phyloP scores from a whole-genome alignment of 1,284 basidiomycete species.

The Cryptococcus sp. region DNA sequence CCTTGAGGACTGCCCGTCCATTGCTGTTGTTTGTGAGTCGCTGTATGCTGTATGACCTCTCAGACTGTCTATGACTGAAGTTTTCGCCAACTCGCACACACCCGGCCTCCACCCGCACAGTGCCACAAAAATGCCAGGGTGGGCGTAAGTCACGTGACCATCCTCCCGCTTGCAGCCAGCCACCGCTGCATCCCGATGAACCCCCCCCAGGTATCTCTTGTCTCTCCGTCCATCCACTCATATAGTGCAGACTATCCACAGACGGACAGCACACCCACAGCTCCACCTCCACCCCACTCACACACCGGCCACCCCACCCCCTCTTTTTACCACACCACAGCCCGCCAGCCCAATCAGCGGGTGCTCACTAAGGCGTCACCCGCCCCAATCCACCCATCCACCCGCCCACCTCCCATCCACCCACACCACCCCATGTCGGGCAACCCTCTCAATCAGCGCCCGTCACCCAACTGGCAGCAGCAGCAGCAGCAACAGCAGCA shows the following conservation, averaged over 20 bases:
- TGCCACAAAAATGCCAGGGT: too few relatives aligned
- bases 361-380: neutral
- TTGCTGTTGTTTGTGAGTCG: constrained; percentile 2
- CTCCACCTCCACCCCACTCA: neutral
- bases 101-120: too few relatives aligned
- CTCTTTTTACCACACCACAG: neutral
- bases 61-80: too few relatives aligned
- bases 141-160: too few relatives aligned
- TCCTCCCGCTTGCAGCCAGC: too few relatives aligned
- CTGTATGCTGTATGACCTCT: too few relatives aligned
- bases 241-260: too few relatives aligned
- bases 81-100: too few relatives aligned
- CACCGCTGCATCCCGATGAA: too few relatives aligned
- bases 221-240: too few relatives aligned
- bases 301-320: neutral
- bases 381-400: neutral
- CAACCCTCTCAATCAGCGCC: neutral
- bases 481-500: neutral
- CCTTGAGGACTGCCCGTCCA: constrained; percentile 35
- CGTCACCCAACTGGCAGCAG: neutral
- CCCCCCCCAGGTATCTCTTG: too few relatives aligned
- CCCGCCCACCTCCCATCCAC: neutral
- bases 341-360: neutral
- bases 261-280: neutral
- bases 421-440: neutral